A percentile compares a stretch with the other conserved stretches of the same genome.
Evolutionary conservation across 1,139 yeast genomes (phyloP).

Genomic region (Williopsis jadinii): DNA sequence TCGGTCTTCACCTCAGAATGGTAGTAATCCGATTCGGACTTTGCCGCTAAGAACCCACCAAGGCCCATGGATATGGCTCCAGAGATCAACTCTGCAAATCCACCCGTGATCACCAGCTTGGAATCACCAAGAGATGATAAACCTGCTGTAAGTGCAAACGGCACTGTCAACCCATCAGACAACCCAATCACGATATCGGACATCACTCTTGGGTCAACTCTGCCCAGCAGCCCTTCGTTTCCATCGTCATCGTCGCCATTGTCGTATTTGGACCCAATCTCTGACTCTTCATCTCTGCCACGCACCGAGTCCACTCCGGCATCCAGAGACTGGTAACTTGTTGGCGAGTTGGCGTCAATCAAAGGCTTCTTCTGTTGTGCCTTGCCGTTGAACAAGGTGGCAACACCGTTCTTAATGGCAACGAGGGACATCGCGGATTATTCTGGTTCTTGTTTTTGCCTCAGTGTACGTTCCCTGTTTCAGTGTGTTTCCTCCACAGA

Average conservation of each 20-base stretch:
- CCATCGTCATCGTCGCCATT: slow-evolving; percentile 4
- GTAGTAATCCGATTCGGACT: slow-evolving; percentile 70
- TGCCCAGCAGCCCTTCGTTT: slow-evolving; percentile 22
- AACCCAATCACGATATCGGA: slow-evolving; percentile 74
- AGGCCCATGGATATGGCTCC: slow-evolving; percentile 86
- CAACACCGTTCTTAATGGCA: slow-evolving; percentile 28
- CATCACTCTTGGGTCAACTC: slow-evolving; percentile 64
- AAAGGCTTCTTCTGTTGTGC: slow-evolving; percentile 11
- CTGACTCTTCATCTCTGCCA: background rate
- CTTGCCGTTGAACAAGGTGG: slow-evolving; percentile 12
- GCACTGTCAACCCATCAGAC: slow-evolving; percentile 77
- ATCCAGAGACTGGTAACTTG: slow-evolving; percentile 7
- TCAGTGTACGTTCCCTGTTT: no score
- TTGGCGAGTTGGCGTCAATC: slow-evolving; percentile 11
- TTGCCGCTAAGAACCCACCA: slow-evolving; percentile 78
- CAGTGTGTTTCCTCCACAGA: no score
- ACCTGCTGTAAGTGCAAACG: slow-evolving; percentile 81
- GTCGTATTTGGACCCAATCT: slow-evolving; percentile 1
- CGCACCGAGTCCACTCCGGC: slow-evolving; percentile 5
- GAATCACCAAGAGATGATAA: slow-evolving; percentile 71
- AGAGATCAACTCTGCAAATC: slow-evolving; percentile 75
- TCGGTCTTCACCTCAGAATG: slow-evolving; percentile 64
- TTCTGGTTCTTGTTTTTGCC: no score
- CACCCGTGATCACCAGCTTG: slow-evolving; percentile 74
- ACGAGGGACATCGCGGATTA: slow-evolving; percentile 27